These are phyloP conservation scores for Cenchrus purpureus DNA, from an alignment of 176 grass and related monocot species.

Conservation along the genomic window DNA sequence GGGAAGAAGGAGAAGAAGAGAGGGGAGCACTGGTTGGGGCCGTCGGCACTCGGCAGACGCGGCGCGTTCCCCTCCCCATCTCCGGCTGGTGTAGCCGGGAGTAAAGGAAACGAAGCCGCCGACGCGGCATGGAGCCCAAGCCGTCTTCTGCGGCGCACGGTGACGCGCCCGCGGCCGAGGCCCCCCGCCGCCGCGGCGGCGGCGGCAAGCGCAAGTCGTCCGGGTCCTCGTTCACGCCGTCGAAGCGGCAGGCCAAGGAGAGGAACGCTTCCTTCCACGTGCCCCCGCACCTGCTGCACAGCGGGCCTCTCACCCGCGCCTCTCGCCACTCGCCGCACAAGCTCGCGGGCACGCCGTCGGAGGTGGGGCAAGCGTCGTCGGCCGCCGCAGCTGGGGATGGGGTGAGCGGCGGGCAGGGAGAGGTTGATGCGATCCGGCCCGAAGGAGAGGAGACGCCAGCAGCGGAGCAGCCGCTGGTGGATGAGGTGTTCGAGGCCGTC, in stretches of 20 bases:
- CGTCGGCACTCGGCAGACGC: conserved; percentile 44
- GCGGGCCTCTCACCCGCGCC: conserved; percentile 88
- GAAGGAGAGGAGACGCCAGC: conserved; percentile 17
- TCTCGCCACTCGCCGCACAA: conserved; percentile 90
- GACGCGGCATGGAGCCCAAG: conserved; percentile 69
- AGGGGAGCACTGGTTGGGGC: not conserved
- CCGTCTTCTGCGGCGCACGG: conserved; percentile 40
- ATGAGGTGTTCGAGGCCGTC: conserved; percentile 76
- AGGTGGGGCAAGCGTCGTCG: conserved; percentile 35
- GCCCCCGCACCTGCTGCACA: conserved; percentile 70
- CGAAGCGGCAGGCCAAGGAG: conserved; percentile 96
- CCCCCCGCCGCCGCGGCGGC: conserved; percentile 53
- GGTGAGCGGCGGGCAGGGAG: conserved; percentile 31
- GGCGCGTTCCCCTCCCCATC: conserved; percentile 40
- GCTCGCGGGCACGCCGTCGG: conserved; percentile 38
- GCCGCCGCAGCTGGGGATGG: conserved; percentile 33
- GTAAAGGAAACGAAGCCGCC: not conserved
- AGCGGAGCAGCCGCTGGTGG: conserved; percentile 45
- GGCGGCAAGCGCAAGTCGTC: conserved; percentile 82
- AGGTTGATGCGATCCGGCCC: conserved; percentile 31
- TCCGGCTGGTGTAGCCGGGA: conserved; percentile 33
- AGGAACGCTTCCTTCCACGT: conserved; percentile 67
- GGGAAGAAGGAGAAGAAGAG: conserved; percentile 5
- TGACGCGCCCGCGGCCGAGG: conserved; percentile 43
- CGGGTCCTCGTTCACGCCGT: conserved; percentile 59